These are phyloP conservation scores for Prinsepia uniflora DNA, from an alignment of 306 rosid genomes.

Conservation along the genomic window DNA sequence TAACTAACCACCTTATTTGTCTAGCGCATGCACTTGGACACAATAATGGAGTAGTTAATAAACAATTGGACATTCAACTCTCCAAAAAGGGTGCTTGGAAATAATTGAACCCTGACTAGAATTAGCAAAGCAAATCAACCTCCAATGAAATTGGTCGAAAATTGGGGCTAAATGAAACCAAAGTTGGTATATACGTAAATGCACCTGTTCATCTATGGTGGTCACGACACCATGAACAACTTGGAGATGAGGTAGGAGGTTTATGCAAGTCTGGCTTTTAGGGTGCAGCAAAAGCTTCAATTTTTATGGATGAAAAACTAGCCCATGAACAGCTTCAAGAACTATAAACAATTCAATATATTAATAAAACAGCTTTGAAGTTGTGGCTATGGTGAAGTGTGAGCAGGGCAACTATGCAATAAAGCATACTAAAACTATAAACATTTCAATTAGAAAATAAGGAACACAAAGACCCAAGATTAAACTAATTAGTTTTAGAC, in stretches of 20 bases:
- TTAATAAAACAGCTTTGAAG: background rate
- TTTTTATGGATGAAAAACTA: background rate
- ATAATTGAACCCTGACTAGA: slow-evolving; percentile 14
- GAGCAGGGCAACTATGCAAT: slow-evolving; percentile 12
- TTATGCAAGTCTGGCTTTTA: background rate
- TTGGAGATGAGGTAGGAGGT: slow-evolving; percentile 4
- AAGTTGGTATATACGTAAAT: background rate
- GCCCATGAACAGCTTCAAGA: background rate
- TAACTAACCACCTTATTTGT: background rate
- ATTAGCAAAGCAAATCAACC: background rate
- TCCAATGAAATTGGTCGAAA: slow-evolving; percentile 31
- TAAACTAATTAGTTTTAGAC: background rate
- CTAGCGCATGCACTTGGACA: background rate
- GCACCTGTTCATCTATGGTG: slow-evolving; percentile 14
- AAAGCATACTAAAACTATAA: background rate
- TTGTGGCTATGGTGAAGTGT: slow-evolving; percentile 10
- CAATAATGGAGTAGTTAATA: background rate
- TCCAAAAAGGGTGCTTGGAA: background rate
- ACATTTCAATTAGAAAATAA: slow-evolving; percentile 12
- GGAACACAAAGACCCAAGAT: slow-evolving; percentile 9
- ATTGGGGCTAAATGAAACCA: slow-evolving; percentile 1
- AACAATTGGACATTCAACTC: background rate
- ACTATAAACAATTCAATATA: slow-evolving; percentile 4
- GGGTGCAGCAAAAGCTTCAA: background rate
- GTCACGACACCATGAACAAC: slow-evolving; percentile 9